Conservation (phyloP, 495 filamentous ascomycete species). For the Penicillium odoratum region DNA sequence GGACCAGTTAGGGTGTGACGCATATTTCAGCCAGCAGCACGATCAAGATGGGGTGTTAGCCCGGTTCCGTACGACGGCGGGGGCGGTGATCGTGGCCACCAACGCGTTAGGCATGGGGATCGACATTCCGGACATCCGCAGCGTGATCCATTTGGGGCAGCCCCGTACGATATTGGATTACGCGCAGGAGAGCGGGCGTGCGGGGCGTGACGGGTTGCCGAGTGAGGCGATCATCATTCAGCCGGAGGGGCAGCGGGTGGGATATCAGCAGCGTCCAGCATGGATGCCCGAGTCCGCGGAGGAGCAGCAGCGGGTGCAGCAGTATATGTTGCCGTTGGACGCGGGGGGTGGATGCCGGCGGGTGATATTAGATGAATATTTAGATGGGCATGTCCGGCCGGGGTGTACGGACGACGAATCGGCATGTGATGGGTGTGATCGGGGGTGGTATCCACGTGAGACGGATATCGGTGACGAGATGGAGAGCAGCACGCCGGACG, state of each 20-base stretch:
- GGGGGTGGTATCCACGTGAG: too few species aligned
- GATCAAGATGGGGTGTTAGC: neutral
- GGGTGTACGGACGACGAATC: neutral
- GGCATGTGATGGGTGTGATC: neutral
- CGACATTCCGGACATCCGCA: neutral
- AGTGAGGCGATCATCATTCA: neutral
- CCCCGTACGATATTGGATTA: neutral
- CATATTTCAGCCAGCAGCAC: neutral
- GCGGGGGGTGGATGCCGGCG: neutral
- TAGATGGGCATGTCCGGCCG: neutral
- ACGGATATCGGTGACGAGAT: too few species aligned
- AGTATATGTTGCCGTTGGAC: neutral
- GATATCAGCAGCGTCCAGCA: neutral
- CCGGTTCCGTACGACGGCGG: neutral
- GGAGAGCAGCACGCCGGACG: too few species aligned
- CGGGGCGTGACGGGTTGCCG: neutral
- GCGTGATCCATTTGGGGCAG: neutral
- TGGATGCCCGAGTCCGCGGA: neutral
- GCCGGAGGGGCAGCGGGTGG: neutral
- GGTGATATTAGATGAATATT: slow-evolving; percentile 1
- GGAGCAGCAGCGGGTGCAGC: neutral
- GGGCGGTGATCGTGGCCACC: neutral
- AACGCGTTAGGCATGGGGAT: neutral
- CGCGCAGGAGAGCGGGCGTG: neutral
- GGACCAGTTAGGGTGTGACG: neutral